These are phyloP conservation scores for Hygrophorus pudorinus DNA, from an alignment of 768 basidiomycete species.

Conservation along the genomic window DNA sequence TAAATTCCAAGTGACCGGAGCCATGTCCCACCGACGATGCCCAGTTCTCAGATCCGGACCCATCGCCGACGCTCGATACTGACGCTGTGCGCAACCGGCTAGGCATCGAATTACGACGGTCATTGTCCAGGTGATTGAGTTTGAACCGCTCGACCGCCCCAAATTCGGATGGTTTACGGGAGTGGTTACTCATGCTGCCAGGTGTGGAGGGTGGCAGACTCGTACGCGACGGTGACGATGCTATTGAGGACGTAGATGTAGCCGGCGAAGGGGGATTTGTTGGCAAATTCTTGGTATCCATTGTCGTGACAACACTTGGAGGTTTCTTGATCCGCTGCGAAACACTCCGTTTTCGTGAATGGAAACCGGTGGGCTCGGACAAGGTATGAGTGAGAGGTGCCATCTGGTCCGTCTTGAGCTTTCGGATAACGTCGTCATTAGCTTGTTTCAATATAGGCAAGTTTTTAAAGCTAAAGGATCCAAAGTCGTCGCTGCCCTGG, in stretches of 20 bases:
- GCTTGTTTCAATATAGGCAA: conserved; percentile 92
- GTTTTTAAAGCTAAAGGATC: conserved; percentile 98
- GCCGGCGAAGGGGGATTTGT: conserved; percentile 89
- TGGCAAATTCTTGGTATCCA: conserved; percentile 49
- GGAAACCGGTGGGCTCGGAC: conserved; percentile 48
- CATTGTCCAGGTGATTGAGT: conserved; percentile 66
- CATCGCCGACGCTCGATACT: conserved; percentile 72
- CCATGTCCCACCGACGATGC: conserved; percentile 44
- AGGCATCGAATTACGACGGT: conserved; percentile 76
- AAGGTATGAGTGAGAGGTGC: conserved; percentile 66
- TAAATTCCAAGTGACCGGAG: conserved; percentile 46
- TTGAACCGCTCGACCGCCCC: conserved; percentile 87
- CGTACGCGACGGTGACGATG: conserved; percentile 78
- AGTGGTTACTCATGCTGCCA: conserved; percentile 49
- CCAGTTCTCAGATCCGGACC: conserved; percentile 71
- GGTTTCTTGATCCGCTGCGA: conserved; percentile 78
- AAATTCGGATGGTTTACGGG: conserved; percentile 83
- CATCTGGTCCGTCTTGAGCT: conserved; percentile 87
- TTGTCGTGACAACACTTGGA: conserved; percentile 61
- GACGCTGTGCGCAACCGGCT: conserved; percentile 83
- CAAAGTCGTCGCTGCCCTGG: conserved; percentile 82
- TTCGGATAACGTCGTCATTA: conserved; percentile 96
- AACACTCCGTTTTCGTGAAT: conserved; percentile 68
- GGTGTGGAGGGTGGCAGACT: conserved; percentile 66
- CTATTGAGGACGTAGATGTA: conserved; percentile 84